Evolutionary conservation across 176 grass and related monocot genomes (phyloP), one percentile per base, ranked within the genome.

Genomic region (Oryza brachyantha): DNA sequence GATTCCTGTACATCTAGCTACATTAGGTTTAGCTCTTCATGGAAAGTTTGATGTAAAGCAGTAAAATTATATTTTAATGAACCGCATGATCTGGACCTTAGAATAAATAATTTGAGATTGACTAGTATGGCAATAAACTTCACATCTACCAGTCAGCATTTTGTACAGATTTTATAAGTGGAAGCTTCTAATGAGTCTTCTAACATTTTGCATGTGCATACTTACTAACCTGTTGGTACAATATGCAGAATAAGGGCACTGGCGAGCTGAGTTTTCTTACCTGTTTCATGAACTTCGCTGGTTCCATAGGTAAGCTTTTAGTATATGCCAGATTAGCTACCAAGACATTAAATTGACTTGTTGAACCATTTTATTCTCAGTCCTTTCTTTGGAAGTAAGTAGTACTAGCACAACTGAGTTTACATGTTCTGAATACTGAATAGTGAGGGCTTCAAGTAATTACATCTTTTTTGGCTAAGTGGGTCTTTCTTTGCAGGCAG

Each of bases 271-370:
- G 92, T 72, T 94, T 93, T 80, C 84, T 98, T 61, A 98, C 96
- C 50, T 98, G 85, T 81, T 85, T 98, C 29, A 94, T 98, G 96
- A 98, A 98, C 66, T 94, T 88, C 72, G 90, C 73, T 85, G 96
- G 96, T 79, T 94, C 92, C 62, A 83, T 98, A 21, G 95, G 95
- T 98, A 81, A 79, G 78, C 54, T 62, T 62, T 72, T 31, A 73
- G 25, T 62, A 70, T 5, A 57, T 77, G 58, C 10, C 73, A 65
- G 76, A 64, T 58, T 72, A 41, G 25, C 61, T 72, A 63, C 39
- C 3, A 86, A 14, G 55, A 36, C 58, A 13, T 46, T 52, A 48
- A 29, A 5, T 72, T 45, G 10, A 61, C 10, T 73, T 73, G 3
- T 22, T 11, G 11, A 61, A 81, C 22, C 11, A 64, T 78, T 76